phyloP scores from a whole-genome alignment of 257 asterid genomes.

The Plectranthus barbatus region DNA sequence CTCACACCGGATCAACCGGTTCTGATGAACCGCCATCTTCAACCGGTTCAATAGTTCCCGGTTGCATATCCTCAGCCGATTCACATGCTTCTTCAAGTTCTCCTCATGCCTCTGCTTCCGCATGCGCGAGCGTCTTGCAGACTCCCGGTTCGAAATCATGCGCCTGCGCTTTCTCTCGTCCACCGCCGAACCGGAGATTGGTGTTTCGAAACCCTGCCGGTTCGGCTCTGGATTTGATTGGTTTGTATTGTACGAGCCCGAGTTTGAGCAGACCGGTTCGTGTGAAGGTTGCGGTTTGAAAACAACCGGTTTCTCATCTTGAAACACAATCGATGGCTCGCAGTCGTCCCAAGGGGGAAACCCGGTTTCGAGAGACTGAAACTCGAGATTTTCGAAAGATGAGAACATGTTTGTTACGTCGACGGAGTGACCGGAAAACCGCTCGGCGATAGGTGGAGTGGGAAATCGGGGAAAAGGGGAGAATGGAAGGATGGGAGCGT shows the following conservation, averaged over 20 bases:
- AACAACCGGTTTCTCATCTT: slow-evolving; percentile 36
- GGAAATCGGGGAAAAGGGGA: slow-evolving; percentile 36
- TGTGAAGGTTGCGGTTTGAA: slow-evolving; percentile 21
- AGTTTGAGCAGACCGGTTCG: not conserved
- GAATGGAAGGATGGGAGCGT: slow-evolving; percentile 26
- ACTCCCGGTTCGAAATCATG: slow-evolving; percentile 82
- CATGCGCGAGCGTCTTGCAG: slow-evolving; percentile 80
- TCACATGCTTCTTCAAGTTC: slow-evolving; percentile 60
- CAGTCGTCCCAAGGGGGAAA: slow-evolving; percentile 41
- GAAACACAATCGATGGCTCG: slow-evolving; percentile 28
- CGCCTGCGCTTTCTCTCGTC: slow-evolving; percentile 65
- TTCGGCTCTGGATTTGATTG: not conserved
- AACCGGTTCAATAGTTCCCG: slow-evolving; percentile 58
- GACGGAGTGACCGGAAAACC: slow-evolving; percentile 44
- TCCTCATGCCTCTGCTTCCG: slow-evolving; percentile 70
- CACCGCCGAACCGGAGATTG: slow-evolving; percentile 1
- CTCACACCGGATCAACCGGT: slow-evolving; percentile 28
- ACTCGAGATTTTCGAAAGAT: slow-evolving; percentile 16
- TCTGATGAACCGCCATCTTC: slow-evolving; percentile 31
- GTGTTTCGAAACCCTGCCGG: not conserved
- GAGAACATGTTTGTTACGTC: slow-evolving; percentile 27
- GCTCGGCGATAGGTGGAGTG: slow-evolving; percentile 19
- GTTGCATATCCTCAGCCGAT: slow-evolving; percentile 41
- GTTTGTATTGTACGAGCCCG: slow-evolving; percentile 27
- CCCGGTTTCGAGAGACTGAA: slow-evolving; percentile 35